phyloP scores from a whole-genome alignment of 495 filamentous ascomycete species.

The Annulohypoxylon bovei region DNA sequence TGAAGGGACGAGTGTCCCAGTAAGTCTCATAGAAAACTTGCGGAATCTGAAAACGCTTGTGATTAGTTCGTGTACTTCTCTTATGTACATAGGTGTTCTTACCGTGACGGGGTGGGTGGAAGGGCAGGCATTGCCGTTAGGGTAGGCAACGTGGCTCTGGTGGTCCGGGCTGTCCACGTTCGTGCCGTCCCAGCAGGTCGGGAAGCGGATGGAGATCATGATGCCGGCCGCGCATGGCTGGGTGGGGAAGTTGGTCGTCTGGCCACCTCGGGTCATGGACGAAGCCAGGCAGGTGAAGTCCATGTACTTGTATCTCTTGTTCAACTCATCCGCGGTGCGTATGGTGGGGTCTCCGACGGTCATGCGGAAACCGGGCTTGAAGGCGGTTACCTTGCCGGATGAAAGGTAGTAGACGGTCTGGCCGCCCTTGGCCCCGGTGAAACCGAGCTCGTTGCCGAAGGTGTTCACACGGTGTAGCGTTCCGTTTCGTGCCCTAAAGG shows the following conservation, averaged over 20 bases:
- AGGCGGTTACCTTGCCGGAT: conserved; percentile 52
- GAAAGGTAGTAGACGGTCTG: conserved; percentile 58
- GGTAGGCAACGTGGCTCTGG: conserved; percentile 56
- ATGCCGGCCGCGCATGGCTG: conserved; percentile 51
- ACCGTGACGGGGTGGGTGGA: conserved; percentile 63
- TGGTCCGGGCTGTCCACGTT: conserved; percentile 55
- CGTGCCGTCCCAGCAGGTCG: conserved; percentile 56
- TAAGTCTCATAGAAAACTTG: conserved; percentile 73
- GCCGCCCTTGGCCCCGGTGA: conserved; percentile 49
- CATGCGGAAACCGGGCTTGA: conserved; percentile 59
- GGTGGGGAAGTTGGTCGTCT: conserved; percentile 49
- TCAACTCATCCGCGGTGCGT: conserved; percentile 49
- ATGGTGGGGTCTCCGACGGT: conserved; percentile 54
- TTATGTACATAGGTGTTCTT: background rate
- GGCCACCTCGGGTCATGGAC: conserved; percentile 56
- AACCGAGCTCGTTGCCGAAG: conserved; percentile 55
- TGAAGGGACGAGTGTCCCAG: conserved; percentile 55
- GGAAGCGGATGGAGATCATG: conserved; percentile 50
- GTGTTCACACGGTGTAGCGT: conserved; percentile 54
- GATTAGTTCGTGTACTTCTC: background rate
- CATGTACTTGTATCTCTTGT: conserved; percentile 57
- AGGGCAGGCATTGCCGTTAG: conserved; percentile 62
- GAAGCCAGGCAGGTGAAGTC: conserved; percentile 49
- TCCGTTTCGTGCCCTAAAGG: conserved; percentile 50
- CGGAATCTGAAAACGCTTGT: conserved; percentile 46